phyloP scores from a whole-genome alignment of 306 rosid species.

The Sicyos edulis region DNA sequence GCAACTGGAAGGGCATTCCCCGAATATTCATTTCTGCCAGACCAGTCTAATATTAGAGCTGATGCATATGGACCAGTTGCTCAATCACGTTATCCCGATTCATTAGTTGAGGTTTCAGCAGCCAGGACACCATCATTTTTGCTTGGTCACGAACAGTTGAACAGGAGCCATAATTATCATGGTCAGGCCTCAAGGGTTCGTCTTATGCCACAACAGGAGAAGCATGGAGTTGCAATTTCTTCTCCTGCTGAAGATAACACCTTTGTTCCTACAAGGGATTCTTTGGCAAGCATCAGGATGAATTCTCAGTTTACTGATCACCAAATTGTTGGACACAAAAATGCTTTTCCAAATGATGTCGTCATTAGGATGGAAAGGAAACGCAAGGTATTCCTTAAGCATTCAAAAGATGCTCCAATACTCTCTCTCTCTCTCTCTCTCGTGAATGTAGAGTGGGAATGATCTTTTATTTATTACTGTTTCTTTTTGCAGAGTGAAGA shows the following conservation, averaged over 20 bases:
- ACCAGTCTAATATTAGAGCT: slow-evolving; percentile 44
- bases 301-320: not conserved
- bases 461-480: slow-evolving; percentile 19
- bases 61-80: slow-evolving; percentile 61
- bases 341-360: slow-evolving; percentile 37
- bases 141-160: slow-evolving; percentile 60
- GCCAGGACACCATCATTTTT: slow-evolving; percentile 56
- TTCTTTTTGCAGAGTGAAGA: slow-evolving; percentile 62
- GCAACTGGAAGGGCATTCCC: slow-evolving; percentile 55
- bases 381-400: slow-evolving; percentile 57
- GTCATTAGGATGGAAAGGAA: slow-evolving; percentile 62
- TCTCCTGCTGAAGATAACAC: slow-evolving; percentile 56
- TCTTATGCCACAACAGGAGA: slow-evolving; percentile 53
- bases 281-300: slow-evolving; percentile 19
- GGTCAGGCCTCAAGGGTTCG: slow-evolving; percentile 67
- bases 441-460: slow-evolving; percentile 13
- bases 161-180: slow-evolving; percentile 53
- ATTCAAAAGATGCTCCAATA: slow-evolving; percentile 8
- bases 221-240: slow-evolving; percentile 46
- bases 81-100: slow-evolving; percentile 59
- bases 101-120: slow-evolving; percentile 52
- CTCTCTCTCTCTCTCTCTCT: not conserved
- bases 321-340: slow-evolving; percentile 49
- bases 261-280: slow-evolving; percentile 21
- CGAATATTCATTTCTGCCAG: slow-evolving; percentile 71